Percentiles rank a stretch among this genome's conserved stretches.
Conservation (phyloP, 2,329 filamentous ascomycete genomes). For the Diaporthe velutina region DNA sequence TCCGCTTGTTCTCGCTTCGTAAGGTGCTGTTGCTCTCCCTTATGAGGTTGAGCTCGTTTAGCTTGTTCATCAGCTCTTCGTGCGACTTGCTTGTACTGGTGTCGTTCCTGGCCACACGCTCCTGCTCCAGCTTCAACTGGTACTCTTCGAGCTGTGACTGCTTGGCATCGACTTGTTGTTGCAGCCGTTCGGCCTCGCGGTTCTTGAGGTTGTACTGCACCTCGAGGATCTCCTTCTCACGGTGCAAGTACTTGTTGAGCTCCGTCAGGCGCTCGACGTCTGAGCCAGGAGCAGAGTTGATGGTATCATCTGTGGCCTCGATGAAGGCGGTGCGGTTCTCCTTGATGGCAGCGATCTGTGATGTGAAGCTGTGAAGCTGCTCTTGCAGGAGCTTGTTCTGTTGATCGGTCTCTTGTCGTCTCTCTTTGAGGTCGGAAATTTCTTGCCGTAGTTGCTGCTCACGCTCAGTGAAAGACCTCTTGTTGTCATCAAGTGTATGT, state of each 20-base stretch:
- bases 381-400: conserved; percentile 93
- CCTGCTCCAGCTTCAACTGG: conserved; percentile 89
- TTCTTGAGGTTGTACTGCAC: conserved; percentile 93
- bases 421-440: conserved; percentile 80
- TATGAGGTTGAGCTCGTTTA: conserved; percentile 96
- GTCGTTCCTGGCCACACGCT: conserved; percentile 82
- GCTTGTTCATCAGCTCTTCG: conserved; percentile 91
- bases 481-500: conserved; percentile 81
- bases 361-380: conserved; percentile 85
- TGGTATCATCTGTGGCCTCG: conserved; percentile 66
- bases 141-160: conserved; percentile 91
- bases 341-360: conserved; percentile 84
- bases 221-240: conserved; percentile 97
- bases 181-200: conserved; percentile 88
- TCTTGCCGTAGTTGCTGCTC: conserved; percentile 87
- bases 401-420: conserved; percentile 85
- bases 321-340: conserved; percentile 74
- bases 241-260: conserved; percentile 89
- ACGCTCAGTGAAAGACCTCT: conserved; percentile 89
- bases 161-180: conserved; percentile 89
- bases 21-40: conserved; percentile 94
- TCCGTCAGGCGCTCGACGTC: conserved; percentile 85
- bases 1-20: conserved; percentile 85
- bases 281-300: conserved; percentile 65
- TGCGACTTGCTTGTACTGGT: conserved; percentile 81